Evolutionary conservation across 768 basidiomycete genomes (phyloP).

Genomic region (Boletus subcaerulescens): DNA sequence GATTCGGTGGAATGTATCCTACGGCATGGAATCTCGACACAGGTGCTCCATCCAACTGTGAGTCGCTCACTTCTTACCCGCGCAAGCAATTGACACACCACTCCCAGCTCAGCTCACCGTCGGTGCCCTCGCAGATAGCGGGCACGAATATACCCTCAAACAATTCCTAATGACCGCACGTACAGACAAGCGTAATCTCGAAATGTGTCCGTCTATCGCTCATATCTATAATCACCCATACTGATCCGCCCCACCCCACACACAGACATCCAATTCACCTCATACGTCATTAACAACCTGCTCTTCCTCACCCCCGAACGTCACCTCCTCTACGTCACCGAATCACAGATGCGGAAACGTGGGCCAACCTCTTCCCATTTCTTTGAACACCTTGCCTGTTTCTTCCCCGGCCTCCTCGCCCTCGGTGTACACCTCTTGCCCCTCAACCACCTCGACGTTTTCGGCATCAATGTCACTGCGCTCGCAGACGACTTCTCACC

Average conservation of each 20-base stretch:
- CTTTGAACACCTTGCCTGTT: slow-evolving; percentile 75
- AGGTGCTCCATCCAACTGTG: slow-evolving; percentile 47
- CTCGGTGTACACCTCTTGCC: slow-evolving; percentile 65
- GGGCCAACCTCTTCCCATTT: slow-evolving; percentile 38
- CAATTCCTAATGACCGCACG: slow-evolving; percentile 64
- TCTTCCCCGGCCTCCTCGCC: slow-evolving; percentile 73
- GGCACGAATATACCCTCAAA: slow-evolving; percentile 76
- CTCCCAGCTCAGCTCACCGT: slow-evolving; percentile 45
- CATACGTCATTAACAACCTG: slow-evolving; percentile 57
- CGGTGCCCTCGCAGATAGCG: slow-evolving; percentile 66
- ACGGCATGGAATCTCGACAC: slow-evolving; percentile 49
- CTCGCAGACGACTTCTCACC: slow-evolving; percentile 29
- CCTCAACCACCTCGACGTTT: slow-evolving; percentile 45
- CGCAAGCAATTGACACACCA: background rate
- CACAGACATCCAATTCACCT: slow-evolving; percentile 59
- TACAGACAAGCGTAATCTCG: slow-evolving; percentile 55
- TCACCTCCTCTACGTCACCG: slow-evolving; percentile 56
- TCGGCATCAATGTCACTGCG: slow-evolving; percentile 44
- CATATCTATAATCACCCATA: background rate
- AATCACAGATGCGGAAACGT: slow-evolving; percentile 31
- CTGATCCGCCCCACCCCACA: background rate
- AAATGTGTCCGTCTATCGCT: slow-evolving; percentile 54
- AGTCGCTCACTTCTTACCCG: slow-evolving; percentile 16
- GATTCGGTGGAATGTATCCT: slow-evolving; percentile 62
- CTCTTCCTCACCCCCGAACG: slow-evolving; percentile 19